These are phyloP conservation scores for Histomonas meleagridis DNA, from an alignment of 208 protist genomes.

Conservation along the genomic window DNA sequence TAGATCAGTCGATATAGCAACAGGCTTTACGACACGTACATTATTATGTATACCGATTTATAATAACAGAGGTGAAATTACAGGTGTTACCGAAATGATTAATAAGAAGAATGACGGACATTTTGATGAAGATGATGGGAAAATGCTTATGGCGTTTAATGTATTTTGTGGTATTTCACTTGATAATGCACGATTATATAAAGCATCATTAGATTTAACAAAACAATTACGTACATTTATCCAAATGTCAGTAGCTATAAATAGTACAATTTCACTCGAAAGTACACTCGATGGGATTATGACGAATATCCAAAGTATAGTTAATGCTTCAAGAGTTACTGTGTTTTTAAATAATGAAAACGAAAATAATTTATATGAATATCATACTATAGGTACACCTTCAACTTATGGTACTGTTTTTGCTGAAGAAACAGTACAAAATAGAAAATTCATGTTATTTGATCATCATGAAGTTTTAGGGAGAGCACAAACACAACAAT, in stretches of 20 bases:
- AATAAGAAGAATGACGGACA: conserved; percentile 42
- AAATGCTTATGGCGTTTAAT: conserved; percentile 38
- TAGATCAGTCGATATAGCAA: neutral
- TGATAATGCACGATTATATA: neutral
- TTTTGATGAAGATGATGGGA: conserved; percentile 38
- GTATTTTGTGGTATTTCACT: conserved; percentile 27
- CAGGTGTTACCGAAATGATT: conserved; percentile 49
- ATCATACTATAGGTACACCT: neutral
- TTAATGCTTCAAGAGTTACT: neutral
- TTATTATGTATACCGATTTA: neutral
- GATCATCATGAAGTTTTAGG: neutral
- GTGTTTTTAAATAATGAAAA: neutral
- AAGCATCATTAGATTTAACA: neutral
- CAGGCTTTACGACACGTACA: neutral
- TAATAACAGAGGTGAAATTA: conserved; percentile 45
- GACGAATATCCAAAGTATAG: neutral
- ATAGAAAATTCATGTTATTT: neutral
- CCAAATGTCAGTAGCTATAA: neutral
- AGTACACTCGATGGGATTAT: neutral
- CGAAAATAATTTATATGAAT: neutral
- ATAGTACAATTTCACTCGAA: neutral
- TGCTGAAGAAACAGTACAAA: neutral
- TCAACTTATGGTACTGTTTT: neutral
- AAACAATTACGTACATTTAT: neutral
- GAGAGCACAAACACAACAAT: neutral